phyloP scores from a whole-genome alignment of 257 asterid species.

The Penstemon newberryi region DNA sequence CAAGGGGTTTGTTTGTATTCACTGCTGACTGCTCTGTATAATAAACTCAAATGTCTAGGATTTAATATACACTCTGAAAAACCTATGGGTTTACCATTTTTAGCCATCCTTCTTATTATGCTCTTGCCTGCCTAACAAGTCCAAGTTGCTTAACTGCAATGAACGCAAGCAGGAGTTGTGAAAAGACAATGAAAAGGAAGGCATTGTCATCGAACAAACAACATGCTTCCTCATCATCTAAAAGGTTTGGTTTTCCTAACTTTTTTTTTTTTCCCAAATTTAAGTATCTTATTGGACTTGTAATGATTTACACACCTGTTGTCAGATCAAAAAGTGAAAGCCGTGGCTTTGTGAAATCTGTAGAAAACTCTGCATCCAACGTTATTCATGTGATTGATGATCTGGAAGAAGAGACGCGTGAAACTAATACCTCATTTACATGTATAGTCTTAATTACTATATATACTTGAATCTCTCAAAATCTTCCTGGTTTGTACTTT shows the following conservation, averaged over 20 bases:
- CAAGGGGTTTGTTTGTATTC: background rate
- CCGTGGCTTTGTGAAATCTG: constrained; percentile 15
- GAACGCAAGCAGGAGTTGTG: constrained; percentile 37
- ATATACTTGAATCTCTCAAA: too few species aligned
- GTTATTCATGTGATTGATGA: constrained; percentile 2
- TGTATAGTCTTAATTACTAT: too few species aligned
- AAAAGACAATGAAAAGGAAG: constrained; percentile 35
- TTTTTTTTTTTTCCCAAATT: background rate
- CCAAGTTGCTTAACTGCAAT: background rate
- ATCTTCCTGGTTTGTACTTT: too few species aligned
- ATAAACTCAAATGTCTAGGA: background rate
- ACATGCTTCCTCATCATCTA: constrained; percentile 31
- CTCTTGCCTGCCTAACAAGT: background rate
- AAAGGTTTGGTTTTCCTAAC: constrained; percentile 36
- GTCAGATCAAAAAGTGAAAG: constrained; percentile 32
- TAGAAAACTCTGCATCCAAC: constrained; percentile 26
- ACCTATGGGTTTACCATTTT: background rate
- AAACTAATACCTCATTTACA: constrained; percentile 2
- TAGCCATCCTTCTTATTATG: background rate
- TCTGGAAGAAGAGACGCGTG: constrained; percentile 5
- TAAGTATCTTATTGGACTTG: background rate
- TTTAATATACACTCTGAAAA: background rate
- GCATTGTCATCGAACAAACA: constrained; percentile 20
- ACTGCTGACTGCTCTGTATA: background rate
- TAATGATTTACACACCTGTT: constrained; percentile 11